These are phyloP conservation scores for Diplodia scrobiculata DNA, from an alignment of 2,329 filamentous ascomycete species.

Conservation along the genomic window DNA sequence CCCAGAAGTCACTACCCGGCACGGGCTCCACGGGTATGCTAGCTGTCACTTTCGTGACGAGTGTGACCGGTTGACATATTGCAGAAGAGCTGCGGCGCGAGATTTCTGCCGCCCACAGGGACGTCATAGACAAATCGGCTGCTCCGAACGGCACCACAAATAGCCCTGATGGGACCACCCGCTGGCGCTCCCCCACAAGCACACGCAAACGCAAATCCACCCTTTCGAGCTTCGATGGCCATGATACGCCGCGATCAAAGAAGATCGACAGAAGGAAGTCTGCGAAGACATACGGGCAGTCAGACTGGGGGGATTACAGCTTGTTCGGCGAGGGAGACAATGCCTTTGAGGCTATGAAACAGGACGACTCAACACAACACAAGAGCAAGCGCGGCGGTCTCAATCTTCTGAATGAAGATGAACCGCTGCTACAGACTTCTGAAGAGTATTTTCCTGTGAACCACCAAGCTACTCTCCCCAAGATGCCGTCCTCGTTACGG, in stretches of 20 bases:
- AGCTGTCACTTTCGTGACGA: not conserved
- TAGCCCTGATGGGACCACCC: not conserved
- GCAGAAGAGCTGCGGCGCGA: conserved; percentile 13
- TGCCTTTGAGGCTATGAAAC: conserved; percentile 4
- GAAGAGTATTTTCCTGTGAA: not conserved
- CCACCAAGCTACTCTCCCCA: not conserved
- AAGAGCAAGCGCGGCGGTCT: not conserved
- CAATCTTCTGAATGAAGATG: not conserved
- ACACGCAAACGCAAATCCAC: conserved; percentile 6
- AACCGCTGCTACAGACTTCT: not conserved
- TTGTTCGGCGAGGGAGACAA: not conserved
- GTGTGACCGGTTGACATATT: not conserved
- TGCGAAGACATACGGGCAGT: conserved; percentile 7
- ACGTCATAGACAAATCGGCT: conserved; percentile 19
- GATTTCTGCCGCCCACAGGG: conserved; percentile 18
- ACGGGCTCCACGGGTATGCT: conserved; percentile 39
- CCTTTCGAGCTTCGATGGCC: not conserved
- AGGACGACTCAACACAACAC: not conserved
- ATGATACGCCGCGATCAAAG: not conserved
- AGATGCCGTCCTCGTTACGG: conserved; percentile 33
- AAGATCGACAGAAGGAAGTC: conserved; percentile 8
- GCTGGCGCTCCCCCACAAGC: not conserved
- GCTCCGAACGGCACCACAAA: not conserved
- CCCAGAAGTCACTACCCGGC: conserved; percentile 25
- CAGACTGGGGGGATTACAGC: not conserved